These are phyloP conservation scores for Talaromyces islandicus DNA, from an alignment of 2,329 filamentous ascomycete species.

Conservation along the genomic window DNA sequence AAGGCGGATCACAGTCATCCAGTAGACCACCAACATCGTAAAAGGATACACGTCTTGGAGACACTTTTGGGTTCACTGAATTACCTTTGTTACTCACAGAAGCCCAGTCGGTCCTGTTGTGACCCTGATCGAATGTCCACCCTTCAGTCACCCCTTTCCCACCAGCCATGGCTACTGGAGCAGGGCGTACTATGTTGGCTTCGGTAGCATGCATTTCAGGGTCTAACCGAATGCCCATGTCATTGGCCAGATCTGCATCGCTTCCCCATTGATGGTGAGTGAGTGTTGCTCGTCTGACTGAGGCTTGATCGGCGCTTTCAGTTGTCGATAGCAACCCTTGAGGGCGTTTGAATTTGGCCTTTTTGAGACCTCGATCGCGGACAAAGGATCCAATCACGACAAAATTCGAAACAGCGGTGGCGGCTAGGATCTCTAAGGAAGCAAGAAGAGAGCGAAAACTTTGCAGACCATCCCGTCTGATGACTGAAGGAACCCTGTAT, in stretches of 20 bases:
- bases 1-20: conserved; percentile 42
- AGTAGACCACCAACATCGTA: conserved; percentile 79
- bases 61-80: conserved; percentile 26
- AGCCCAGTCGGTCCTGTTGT: not conserved
- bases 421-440: conserved; percentile 83
- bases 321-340: conserved; percentile 38
- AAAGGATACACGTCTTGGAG: conserved; percentile 64
- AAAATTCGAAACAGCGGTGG: conserved; percentile 79
- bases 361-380: conserved; percentile 83
- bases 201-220: conserved; percentile 42
- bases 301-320: conserved; percentile 39
- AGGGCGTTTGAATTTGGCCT: conserved; percentile 64
- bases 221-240: conserved; percentile 64
- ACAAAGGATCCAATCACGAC: conserved; percentile 90
- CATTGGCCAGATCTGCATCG: conserved; percentile 82
- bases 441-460: conserved; percentile 85
- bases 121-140: not conserved
- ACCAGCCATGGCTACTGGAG: conserved; percentile 19
- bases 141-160: not conserved
- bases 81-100: not conserved
- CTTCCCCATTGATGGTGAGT: conserved; percentile 73
- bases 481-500: conserved; percentile 74
- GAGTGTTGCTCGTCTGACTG: conserved; percentile 47
- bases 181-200: conserved; percentile 27
- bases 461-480: conserved; percentile 65